Base-by-base conservation (phyloP, 1,139 yeast species). In the Hyphopichia wangnamkhiaoensis region DNA sequence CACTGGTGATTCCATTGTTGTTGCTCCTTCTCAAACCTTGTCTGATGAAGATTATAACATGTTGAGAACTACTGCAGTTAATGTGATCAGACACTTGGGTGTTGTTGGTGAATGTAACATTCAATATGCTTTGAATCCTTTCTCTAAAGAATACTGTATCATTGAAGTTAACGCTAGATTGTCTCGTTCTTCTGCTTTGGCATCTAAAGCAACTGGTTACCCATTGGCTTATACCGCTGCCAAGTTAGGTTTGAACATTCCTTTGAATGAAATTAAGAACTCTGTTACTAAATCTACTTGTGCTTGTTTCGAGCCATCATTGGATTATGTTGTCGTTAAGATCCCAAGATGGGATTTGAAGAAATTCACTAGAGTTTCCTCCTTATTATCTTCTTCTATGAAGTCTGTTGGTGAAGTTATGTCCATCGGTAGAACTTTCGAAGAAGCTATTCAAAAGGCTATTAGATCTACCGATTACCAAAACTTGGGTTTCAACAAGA, bases 21-120 rank as follows among this genome's bases (percentile, higher is more conserved):
- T 93, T 58, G 98, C 98, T 41, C 98, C 98, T 38, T 90, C 98
- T 31, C 98, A 93, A 70, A 93, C 98, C 33, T 74, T 93, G 53
- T 85, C 96, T 35, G 98, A 93, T 63, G 95, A 91, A 63, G 98
- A 93, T 63, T 93, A 89, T 67, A 96, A 93, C 68, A 91, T 93
- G 98, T 81, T 93, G 61, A 84, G 98, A 74, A 76, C 95, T 41
- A 96, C 98, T 43, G 98, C 98, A 37, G 89, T 93, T 63, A 93
- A 93, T 68, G 89, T 93, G 58, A 93, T 93, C 55, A 89, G 98
- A 68, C 98, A 93, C 59, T 76, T 93, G 61, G 98, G 98, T 59
- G 98, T 93, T 49, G 97, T 93, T 53, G 98, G 98, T 65, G 98
- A 93, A 72, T 93, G 98, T 80, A 93, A 93, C 62, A 96, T 94